Evolutionary conservation across 345 rosid genomes (phyloP).

Genomic region (Linum lewisii): DNA sequence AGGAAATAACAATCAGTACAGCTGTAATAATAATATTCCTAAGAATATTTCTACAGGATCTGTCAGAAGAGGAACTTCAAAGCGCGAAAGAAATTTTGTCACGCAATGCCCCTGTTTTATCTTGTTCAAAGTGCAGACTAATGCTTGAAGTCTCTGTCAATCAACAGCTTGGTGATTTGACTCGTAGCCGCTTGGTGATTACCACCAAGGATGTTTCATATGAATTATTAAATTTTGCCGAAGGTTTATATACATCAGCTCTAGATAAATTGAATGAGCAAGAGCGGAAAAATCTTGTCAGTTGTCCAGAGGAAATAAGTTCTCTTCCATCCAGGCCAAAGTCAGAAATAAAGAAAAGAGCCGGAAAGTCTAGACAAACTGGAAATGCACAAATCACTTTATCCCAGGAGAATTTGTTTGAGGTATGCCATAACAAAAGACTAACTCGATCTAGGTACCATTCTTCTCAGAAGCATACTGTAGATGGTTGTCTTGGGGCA

Average conservation of each 20-base stretch:
- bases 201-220: slow-evolving; percentile 15
- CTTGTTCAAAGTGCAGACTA: slow-evolving; percentile 61
- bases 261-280: slow-evolving; percentile 47
- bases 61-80: slow-evolving; percentile 40
- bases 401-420: slow-evolving; percentile 31
- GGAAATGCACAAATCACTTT: slow-evolving; percentile 26
- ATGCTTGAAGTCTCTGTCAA: slow-evolving; percentile 51
- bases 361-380: slow-evolving; percentile 36
- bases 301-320: slow-evolving; percentile 16
- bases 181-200: slow-evolving; percentile 27
- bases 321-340: slow-evolving; percentile 11
- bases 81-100: slow-evolving; percentile 44
- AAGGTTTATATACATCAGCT: slow-evolving; percentile 48
- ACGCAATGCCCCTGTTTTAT: slow-evolving; percentile 20
- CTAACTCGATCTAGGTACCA: slow-evolving; percentile 67
- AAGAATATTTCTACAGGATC: too few species aligned
- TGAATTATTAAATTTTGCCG: slow-evolving; percentile 44
- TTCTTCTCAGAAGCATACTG: slow-evolving; percentile 39
- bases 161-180: slow-evolving; percentile 68
- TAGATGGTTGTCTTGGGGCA: slow-evolving; percentile 17
- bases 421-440: slow-evolving; percentile 36
- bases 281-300: slow-evolving; percentile 46
- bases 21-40: too few species aligned
- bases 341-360: slow-evolving; percentile 26
- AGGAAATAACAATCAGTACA: too few species aligned